Conservation (phyloP, 106 monocot genomes). For the Amphibolis antarctica region DNA sequence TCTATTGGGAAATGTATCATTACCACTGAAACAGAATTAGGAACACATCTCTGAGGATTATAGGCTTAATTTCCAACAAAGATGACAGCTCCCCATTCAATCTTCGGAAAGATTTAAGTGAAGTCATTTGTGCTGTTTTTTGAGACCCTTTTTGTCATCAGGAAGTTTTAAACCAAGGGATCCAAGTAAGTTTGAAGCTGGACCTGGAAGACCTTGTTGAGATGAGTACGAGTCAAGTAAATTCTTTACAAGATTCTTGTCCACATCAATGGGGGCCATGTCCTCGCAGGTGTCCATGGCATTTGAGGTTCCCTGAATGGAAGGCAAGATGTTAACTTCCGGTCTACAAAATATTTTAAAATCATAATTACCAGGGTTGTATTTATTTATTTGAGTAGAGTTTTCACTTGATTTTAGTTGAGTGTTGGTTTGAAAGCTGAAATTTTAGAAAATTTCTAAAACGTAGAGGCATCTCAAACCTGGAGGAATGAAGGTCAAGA, state of each 20-base stretch:
- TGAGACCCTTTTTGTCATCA: constrained; percentile 14
- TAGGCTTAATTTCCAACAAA: too few relatives aligned
- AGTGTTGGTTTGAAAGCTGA: too few relatives aligned
- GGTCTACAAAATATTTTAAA: too few relatives aligned
- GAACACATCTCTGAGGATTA: too few relatives aligned
- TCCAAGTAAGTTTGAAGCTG: constrained; percentile 93
- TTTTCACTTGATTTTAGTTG: too few relatives aligned
- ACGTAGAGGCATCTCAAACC: too few relatives aligned
- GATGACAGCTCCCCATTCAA: background rate
- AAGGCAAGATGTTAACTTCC: background rate
- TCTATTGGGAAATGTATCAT: too few relatives aligned
- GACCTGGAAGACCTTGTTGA: constrained; percentile 94
- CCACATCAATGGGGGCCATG: constrained; percentile 72
- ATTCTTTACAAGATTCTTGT: constrained; percentile 73
- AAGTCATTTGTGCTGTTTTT: background rate
- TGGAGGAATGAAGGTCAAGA: too few relatives aligned
- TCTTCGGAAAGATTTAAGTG: background rate
- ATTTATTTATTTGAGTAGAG: too few relatives aligned
- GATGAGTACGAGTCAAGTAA: constrained; percentile 84
- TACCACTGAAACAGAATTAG: too few relatives aligned
- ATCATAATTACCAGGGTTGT: too few relatives aligned
- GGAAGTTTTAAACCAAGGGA: constrained; percentile 82
- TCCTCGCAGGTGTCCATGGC: constrained; percentile 35
- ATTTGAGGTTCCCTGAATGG: constrained; percentile 51
- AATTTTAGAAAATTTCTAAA: too few relatives aligned